These are phyloP conservation scores for Phytophthora litchii DNA, from an alignment of 352 stramenopile genomes.

Conservation along the genomic window DNA sequence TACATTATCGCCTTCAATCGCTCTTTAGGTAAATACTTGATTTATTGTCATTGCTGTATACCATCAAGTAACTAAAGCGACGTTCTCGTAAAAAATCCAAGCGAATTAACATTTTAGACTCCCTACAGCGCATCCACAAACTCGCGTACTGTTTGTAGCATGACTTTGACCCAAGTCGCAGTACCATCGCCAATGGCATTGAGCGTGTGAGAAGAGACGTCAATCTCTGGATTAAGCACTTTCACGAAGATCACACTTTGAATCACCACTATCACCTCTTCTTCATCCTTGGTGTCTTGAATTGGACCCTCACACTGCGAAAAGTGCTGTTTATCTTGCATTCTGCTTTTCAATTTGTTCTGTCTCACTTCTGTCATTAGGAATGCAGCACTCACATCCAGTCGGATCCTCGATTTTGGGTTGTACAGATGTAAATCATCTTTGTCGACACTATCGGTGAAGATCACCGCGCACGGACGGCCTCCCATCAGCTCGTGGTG, in stretches of 20 bases:
- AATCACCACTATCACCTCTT: conserved; percentile 23
- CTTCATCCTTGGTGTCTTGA: not conserved
- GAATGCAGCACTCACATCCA: conserved; percentile 32
- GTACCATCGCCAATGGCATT: conserved; percentile 5
- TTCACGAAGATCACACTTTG: conserved; percentile 22
- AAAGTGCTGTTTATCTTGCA: too few relatives aligned
- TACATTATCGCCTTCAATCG: too few relatives aligned
- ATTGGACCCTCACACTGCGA: not conserved
- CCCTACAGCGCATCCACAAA: conserved; percentile 6
- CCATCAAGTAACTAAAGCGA: too few relatives aligned
- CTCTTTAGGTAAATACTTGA: too few relatives aligned
- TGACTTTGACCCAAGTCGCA: conserved; percentile 20
- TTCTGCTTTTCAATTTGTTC: not conserved
- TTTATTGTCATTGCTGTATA: too few relatives aligned
- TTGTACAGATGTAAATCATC: conserved; percentile 48
- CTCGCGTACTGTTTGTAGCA: conserved; percentile 20
- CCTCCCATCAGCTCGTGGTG: conserved; percentile 3
- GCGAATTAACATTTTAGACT: too few relatives aligned
- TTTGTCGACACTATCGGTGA: conserved; percentile 34
- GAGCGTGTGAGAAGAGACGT: not conserved
- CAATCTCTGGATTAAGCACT: conserved; percentile 8
- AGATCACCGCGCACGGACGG: conserved; percentile 21
- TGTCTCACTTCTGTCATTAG: conserved; percentile 20
- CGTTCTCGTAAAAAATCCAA: too few relatives aligned
- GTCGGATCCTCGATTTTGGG: conserved; percentile 26